Conservation (phyloP, 345 rosid species). For the Orychophragmus violaceus region DNA sequence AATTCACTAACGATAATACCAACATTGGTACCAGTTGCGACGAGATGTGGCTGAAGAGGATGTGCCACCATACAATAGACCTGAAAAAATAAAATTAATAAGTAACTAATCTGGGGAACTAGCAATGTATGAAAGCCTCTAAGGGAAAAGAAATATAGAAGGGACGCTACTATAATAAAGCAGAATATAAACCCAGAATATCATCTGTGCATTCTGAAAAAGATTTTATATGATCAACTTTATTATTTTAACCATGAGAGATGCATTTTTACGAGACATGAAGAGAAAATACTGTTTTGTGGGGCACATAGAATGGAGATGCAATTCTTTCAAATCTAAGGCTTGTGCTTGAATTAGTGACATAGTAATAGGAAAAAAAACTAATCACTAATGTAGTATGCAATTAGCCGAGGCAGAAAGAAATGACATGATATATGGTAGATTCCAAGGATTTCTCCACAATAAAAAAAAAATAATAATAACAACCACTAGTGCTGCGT, state of each 20-base stretch:
- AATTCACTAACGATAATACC: constrained; percentile 94
- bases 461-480: neutral
- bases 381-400: neutral
- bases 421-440: neutral
- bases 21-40: constrained; percentile 89
- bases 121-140: neutral
- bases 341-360: neutral
- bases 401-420: constrained; percentile 8
- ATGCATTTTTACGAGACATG: neutral
- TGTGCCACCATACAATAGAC: constrained; percentile 98
- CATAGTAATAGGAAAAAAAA: neutral
- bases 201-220: neutral
- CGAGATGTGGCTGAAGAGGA: constrained; percentile 96
- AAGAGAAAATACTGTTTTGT: neutral
- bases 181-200: neutral
- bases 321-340: neutral
- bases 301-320: neutral
- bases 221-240: neutral
- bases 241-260: neutral
- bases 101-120: constrained; percentile 21
- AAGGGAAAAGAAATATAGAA: neutral
- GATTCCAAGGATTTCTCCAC: neutral
- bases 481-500: neutral
- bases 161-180: neutral
- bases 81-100: constrained; percentile 41